Base-by-base conservation (phyloP, 139 green algal species). In the Desmodesmus armatus region DNA sequence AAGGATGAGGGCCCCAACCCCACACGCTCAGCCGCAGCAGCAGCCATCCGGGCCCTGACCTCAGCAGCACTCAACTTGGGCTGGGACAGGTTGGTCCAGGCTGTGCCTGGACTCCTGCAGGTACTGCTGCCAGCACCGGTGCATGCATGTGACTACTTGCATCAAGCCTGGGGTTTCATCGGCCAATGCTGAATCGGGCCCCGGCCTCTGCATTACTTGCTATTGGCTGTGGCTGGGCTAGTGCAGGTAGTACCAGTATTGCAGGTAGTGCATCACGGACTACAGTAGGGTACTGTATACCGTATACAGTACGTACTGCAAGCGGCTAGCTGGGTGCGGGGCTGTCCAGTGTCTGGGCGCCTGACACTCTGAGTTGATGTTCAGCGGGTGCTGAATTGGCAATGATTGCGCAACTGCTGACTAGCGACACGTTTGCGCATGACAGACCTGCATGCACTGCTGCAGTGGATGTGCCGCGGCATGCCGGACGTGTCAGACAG, bases 81-180 rank as follows among this genome's bases (percentile, higher is more conserved):
- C 55, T 82, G 76, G 73, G 13, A 43, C 23, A 4, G 37, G 35
- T 39, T 82, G 53, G 55, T 72, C 43, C 23, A 40, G 1, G 15
- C 72, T n/a, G 76, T 55, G 0, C 76, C 55, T 3, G 27, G 53
- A 11, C 35, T 82, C 2, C 71, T 82, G 76, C 76, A 72, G 76
- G 76, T 82, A 21, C 21, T 44, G 66, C 66, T 29, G 66, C 29
- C n/a, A 40, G 60, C 60, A 39, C 11, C 33, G 13, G 9, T 55
- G 47, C 13, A 13, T 21, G 47, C 47, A 55, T 55, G 7, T 13
- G 7, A 55, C 9, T 55, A 7, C 47, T 55, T 55, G 47, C 47
- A 21, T 21, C 9, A 7, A 55, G 7, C 7, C 47, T 55, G 47
- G 9, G 13, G 7, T 7, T 55, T 13, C 47, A 55, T 55, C 47